phyloP scores from a whole-genome alignment of 129 eudicot genomes.

The Tagetes erecta region DNA sequence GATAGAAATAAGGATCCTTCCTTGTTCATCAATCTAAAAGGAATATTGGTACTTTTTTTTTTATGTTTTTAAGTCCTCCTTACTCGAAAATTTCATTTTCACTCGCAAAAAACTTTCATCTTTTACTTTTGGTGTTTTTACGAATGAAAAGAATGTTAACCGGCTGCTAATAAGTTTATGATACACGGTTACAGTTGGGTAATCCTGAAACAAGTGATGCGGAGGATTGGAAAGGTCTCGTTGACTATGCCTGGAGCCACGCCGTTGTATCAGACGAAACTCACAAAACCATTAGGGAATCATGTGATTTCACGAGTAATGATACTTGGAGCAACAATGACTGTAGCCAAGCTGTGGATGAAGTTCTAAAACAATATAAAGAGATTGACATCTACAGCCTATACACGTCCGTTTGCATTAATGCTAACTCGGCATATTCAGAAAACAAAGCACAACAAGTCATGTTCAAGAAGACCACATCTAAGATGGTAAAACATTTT shows the following conservation, averaged over 20 bases:
- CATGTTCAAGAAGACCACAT: conserved; percentile 45
- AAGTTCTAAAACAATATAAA: conserved; percentile 66
- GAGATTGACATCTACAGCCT: conserved; percentile 91
- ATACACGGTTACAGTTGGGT: conserved; percentile 52
- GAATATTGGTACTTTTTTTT: conserved; percentile 69
- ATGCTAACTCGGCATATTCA: conserved; percentile 48
- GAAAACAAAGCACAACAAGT: conserved; percentile 37
- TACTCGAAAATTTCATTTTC: no score
- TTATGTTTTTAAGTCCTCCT: background rate
- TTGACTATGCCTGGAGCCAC: conserved; percentile 98
- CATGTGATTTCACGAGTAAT: conserved; percentile 79
- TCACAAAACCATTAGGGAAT: conserved; percentile 60
- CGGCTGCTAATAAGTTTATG: background rate
- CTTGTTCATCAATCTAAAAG: conserved; percentile 61
- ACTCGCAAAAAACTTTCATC: background rate
- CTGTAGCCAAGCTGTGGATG: conserved; percentile 62
- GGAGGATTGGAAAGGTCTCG: conserved; percentile 88
- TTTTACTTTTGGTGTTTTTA: background rate
- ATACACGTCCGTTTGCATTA: conserved; percentile 74
- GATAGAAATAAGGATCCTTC: conserved; percentile 71
- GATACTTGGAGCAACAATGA: conserved; percentile 64
- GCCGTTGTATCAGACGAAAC: conserved; percentile 97
- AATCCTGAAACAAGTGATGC: conserved; percentile 92
- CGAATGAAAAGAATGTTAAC: background rate
- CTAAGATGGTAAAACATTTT: conserved; percentile 62